Evolutionary conservation across 495 filamentous ascomycete genomes (phyloP).

Genomic region (Neurospora sp.): DNA sequence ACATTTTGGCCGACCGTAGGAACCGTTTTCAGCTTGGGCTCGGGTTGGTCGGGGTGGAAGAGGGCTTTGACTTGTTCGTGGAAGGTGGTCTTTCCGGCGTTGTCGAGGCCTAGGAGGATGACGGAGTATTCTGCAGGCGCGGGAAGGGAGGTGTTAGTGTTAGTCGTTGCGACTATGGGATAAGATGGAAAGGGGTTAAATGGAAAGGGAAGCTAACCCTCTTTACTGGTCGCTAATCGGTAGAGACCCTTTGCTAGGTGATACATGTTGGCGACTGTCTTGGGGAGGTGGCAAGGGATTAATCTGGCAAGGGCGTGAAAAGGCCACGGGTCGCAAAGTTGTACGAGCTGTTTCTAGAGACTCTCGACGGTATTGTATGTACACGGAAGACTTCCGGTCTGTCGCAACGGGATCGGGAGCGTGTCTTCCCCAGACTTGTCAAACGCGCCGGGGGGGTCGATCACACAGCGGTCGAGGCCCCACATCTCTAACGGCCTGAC

Average conservation of each 20-base stretch:
- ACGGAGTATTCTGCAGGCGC: conserved; percentile 75
- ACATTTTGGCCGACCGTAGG: conserved; percentile 98
- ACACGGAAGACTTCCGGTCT: background rate
- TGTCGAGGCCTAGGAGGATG: conserved; percentile 92
- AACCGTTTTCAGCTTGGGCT: conserved; percentile 61
- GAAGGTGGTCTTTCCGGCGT: conserved; percentile 96
- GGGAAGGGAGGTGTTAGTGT: conserved; percentile 4
- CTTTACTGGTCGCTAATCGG: conserved; percentile 87
- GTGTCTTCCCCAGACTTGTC: background rate
- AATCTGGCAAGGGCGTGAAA: background rate
- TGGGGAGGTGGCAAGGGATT: background rate
- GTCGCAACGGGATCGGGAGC: background rate
- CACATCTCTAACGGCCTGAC: background rate
- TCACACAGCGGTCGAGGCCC: background rate
- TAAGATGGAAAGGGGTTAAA: background rate
- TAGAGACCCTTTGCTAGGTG: conserved; percentile 94
- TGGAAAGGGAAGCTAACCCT: conserved; percentile 45
- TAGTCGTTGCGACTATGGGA: background rate
- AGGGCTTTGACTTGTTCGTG: conserved; percentile 90
- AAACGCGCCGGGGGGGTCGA: background rate
- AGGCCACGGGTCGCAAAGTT: background rate
- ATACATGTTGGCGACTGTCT: conserved; percentile 56
- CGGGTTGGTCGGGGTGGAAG: conserved; percentile 56
- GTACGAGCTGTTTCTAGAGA: background rate
- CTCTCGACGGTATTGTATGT: background rate